These are phyloP conservation scores for Huntiella bhutanensis DNA, from an alignment of 2,329 filamentous ascomycete genomes.

Conservation along the genomic window DNA sequence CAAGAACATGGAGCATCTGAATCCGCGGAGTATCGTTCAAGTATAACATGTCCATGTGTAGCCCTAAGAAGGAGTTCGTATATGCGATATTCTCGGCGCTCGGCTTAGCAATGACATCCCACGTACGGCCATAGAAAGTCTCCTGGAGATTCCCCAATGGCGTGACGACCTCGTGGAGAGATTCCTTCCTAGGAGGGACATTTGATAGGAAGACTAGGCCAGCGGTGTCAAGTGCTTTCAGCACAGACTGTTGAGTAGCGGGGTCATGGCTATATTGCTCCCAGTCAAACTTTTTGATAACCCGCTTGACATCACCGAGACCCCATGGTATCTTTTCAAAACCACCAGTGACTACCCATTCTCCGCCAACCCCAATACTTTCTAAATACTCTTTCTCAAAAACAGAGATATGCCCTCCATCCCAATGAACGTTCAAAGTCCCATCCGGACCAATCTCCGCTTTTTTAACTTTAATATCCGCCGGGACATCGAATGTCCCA, in stretches of 20 bases:
- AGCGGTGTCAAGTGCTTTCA: conserved; percentile 42
- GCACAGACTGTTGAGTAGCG: conserved; percentile 36
- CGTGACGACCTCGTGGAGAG: conserved; percentile 48
- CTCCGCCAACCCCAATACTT: conserved; percentile 8
- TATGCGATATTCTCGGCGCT: conserved; percentile 84
- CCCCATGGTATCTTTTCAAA: conserved; percentile 24
- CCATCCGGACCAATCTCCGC: conserved; percentile 21
- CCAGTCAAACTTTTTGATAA: conserved; percentile 46
- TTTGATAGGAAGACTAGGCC: conserved; percentile 62
- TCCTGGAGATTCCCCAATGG: conserved; percentile 40
- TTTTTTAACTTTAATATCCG: conserved; percentile 17
- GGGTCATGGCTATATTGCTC: conserved; percentile 47
- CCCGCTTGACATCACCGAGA: conserved; percentile 17
- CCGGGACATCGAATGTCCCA: conserved; percentile 23
- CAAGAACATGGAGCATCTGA: conserved; percentile 77
- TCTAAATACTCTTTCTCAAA: conserved; percentile 18
- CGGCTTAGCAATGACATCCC: conserved; percentile 70
- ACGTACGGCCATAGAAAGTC: conserved; percentile 81
- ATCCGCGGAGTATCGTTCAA: conserved; percentile 59
- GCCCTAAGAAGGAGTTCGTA: conserved; percentile 60
- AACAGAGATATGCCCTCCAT: conserved; percentile 20
- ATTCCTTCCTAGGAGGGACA: conserved; percentile 48
- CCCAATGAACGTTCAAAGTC: conserved; percentile 41
- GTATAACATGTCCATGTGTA: conserved; percentile 91
- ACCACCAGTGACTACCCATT: conserved; percentile 12